Percentiles rank a stretch among this genome's conserved stretches.
These are phyloP conservation scores for Keithomyces neogunnii DNA, from an alignment of 2,329 filamentous ascomycete species.

Conservation along the genomic window DNA sequence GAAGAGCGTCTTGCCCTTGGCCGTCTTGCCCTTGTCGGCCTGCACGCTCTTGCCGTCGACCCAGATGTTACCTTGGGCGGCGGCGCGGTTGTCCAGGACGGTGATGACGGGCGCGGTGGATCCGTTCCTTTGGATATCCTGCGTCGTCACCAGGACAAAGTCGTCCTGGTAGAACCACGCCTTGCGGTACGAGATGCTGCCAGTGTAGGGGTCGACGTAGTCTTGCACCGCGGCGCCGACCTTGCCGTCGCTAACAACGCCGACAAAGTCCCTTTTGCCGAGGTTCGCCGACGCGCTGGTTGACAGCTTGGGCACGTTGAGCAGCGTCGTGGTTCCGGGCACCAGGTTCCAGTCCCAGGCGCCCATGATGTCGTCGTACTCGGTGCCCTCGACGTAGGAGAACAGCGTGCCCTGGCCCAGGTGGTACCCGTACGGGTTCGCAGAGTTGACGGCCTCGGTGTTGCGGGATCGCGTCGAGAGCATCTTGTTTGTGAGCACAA, in stretches of 20 bases:
- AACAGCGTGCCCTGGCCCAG: constrained; percentile 16
- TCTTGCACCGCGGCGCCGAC: constrained; percentile 12
- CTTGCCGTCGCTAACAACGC: constrained; percentile 14
- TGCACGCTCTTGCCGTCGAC: constrained; percentile 6
- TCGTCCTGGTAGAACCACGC: constrained; percentile 15
- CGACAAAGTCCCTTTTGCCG: constrained; percentile 15
- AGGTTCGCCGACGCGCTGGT: constrained; percentile 3
- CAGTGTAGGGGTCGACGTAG: constrained; percentile 12
- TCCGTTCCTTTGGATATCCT: constrained; percentile 7
- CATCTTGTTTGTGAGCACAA: constrained; percentile 13
- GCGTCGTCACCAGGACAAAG: constrained; percentile 12
- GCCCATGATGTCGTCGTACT: constrained; percentile 16
- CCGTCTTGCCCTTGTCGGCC: not conserved
- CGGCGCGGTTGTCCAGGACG: constrained; percentile 14
- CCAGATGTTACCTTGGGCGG: constrained; percentile 6
- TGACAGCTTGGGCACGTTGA: constrained; percentile 9
- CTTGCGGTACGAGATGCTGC: constrained; percentile 13
- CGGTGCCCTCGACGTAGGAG: constrained; percentile 14
- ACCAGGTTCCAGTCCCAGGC: constrained; percentile 17
- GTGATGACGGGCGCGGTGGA: constrained; percentile 9
- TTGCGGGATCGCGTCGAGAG: constrained; percentile 12
- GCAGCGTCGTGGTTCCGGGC: constrained; percentile 14
- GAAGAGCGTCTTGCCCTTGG: constrained; percentile 7
- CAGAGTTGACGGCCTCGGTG: constrained; percentile 14
- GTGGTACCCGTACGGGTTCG: constrained; percentile 14